Evolutionary conservation across 441 rosid species (phyloP).

Genomic region (Gossypium gossypioides): DNA sequence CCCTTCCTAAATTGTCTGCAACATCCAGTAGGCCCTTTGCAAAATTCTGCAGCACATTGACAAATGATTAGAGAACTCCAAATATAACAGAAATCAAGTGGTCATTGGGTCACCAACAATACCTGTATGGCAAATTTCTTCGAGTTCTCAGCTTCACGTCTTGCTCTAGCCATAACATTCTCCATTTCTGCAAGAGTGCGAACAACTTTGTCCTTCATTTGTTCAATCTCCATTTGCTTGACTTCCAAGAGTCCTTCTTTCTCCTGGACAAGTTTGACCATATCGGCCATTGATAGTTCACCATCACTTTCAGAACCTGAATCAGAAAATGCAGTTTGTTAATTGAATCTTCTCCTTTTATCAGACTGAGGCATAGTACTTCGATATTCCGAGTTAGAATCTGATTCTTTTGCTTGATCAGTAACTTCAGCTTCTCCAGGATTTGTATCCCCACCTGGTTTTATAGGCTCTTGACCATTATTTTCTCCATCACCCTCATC

Average conservation of each 20-base stretch:
- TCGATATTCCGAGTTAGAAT: slow-evolving; percentile 24
- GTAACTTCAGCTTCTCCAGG: slow-evolving; percentile 14
- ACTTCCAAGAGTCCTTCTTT: slow-evolving; percentile 58
- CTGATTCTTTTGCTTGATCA: slow-evolving; percentile 34
- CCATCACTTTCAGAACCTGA: slow-evolving; percentile 43
- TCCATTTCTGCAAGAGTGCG: slow-evolving; percentile 82
- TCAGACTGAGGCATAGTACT: slow-evolving; percentile 15
- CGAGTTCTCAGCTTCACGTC: slow-evolving; percentile 73
- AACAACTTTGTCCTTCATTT: slow-evolving; percentile 77
- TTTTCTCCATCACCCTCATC: slow-evolving; percentile 19
- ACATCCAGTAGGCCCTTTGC: slow-evolving; percentile 78
- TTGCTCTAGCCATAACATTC: slow-evolving; percentile 74
- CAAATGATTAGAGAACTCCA: not conserved
- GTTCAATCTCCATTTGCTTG: slow-evolving; percentile 54
- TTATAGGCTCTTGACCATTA: slow-evolving; percentile 19
- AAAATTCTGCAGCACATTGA: slow-evolving; percentile 48
- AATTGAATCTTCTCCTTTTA: slow-evolving; percentile 30
- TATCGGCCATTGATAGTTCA: slow-evolving; percentile 55
- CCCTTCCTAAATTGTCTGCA: slow-evolving; percentile 84
- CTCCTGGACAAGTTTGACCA: slow-evolving; percentile 58
- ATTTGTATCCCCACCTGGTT: slow-evolving; percentile 23
- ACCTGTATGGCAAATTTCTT: slow-evolving; percentile 91
- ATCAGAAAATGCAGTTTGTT: slow-evolving; percentile 38
- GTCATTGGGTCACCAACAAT: slow-evolving; percentile 11
- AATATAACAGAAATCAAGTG: not conserved